Evolutionary conservation across 179 eudicot species (phyloP).

Genomic region (Beta macrorhiza): DNA sequence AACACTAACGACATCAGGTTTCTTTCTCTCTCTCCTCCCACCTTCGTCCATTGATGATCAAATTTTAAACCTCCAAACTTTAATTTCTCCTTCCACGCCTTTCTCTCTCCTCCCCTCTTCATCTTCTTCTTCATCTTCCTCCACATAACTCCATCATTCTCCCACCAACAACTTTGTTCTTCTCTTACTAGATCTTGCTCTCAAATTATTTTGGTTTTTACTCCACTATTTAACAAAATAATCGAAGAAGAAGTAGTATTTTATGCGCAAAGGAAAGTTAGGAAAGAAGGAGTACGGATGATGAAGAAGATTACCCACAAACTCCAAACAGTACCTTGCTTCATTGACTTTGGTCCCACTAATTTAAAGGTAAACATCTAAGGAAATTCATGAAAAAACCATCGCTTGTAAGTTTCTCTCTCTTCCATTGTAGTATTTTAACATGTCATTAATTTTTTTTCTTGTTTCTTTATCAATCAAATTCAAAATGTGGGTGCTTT

Average conservation of each 20-base stretch:
- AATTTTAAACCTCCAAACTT: too few species aligned
- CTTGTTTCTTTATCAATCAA: conserved; percentile 13
- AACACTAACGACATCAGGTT: too few species aligned
- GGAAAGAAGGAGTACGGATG: conserved; percentile 32
- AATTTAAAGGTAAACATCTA: not conserved
- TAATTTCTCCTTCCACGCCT: too few species aligned
- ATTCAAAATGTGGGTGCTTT: conserved; percentile 16
- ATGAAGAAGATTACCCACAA: not conserved
- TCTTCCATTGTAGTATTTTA: conserved; percentile 2
- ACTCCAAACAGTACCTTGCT: conserved; percentile 32
- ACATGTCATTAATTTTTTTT: not conserved
- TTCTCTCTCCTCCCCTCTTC: too few species aligned
- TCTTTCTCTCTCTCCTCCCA: too few species aligned
- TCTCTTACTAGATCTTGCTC: not conserved
- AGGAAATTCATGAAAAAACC: conserved; percentile 19
- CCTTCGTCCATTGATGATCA: too few species aligned
- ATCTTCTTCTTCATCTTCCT: too few species aligned
- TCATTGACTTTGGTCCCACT: conserved; percentile 15
- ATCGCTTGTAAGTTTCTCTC: conserved; percentile 38
- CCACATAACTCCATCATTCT: too few species aligned
- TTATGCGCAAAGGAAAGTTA: conserved; percentile 31
- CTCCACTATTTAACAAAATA: not conserved
- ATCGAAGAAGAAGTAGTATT: conserved; percentile 29
- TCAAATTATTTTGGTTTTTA: not conserved
- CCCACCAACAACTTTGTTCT: too few species aligned